Base-by-base conservation (phyloP, 768 basidiomycete genomes). In the Termitomyces sp. region DNA sequence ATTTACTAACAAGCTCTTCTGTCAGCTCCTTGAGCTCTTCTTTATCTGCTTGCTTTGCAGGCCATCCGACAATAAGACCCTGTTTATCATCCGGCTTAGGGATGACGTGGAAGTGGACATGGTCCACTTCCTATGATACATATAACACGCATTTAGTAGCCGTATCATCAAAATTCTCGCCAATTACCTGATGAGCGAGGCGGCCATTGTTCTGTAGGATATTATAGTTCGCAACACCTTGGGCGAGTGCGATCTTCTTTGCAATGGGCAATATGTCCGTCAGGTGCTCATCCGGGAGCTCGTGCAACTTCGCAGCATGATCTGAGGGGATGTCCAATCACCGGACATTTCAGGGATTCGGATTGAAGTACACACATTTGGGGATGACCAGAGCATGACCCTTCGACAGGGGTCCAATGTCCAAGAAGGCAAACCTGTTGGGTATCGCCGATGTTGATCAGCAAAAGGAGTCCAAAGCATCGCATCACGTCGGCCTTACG, bases 331-430 rank as follows among this genome's bases (percentile, higher is more conserved):
- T 25, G 10, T 2, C 34, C 3, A 25, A 50, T 25, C 9, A 37
- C 10, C 25, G n/a, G 16, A 12, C 5, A 11, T 54, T 37, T 12
- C 23, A 6, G 27, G 4, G 16, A 23, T 45, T 5, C 23, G 6
- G 4, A 12, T 34, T 35, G 43, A 30, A 37, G 23, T 17, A 47
- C 70, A 69, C 56, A 96, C 95, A 86, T 77, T 98, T 99, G 3
- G 96, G 96, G 60, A 99, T 91, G 52, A 98, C 76, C 35, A 98
- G 80, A 12, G 91, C 83, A 72, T 99, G 94, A 4, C 96, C 96
- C 65, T 81, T 85, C n/a, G 93, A 79, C 23, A 98, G 73, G 8
- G 96, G 95, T 1, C 86, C 86, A 59, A 99, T 91, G 63, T 98
- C 97, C 61, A 99, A 83, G 76, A 99, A 98, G 0, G 96, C 84